phyloP scores from a whole-genome alignment of 495 filamentous ascomycete species.

The Pseudoneurospora amorphoporcata region DNA sequence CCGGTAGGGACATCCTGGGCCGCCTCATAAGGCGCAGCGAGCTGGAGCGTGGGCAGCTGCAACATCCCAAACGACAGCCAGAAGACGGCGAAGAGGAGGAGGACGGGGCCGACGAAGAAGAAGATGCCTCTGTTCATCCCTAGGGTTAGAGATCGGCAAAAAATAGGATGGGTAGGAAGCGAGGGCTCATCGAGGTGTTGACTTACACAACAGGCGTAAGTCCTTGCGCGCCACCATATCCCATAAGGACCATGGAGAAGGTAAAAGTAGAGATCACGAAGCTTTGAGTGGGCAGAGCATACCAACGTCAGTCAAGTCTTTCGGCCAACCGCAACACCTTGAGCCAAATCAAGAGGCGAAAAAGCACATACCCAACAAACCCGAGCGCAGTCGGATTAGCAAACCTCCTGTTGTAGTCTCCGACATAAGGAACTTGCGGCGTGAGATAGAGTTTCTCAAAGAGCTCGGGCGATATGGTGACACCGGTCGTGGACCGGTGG shows the following conservation, averaged over 20 bases:
- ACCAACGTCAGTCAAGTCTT: not conserved
- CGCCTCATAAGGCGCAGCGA: constrained; percentile 38
- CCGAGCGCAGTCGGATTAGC: constrained; percentile 46
- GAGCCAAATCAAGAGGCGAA: not conserved
- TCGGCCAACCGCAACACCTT: not conserved
- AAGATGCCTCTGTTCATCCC: constrained; percentile 38
- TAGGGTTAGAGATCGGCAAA: not conserved
- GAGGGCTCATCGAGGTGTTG: not conserved
- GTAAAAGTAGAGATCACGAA: constrained; percentile 42
- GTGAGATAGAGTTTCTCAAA: constrained; percentile 51
- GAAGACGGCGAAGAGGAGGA: constrained; percentile 41
- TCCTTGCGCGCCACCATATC: constrained; percentile 41
- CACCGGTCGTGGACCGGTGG: constrained; percentile 24
- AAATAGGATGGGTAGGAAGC: not conserved
- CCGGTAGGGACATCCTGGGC: constrained; percentile 31
- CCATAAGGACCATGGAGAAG: constrained; percentile 41
- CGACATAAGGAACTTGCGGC: constrained; percentile 38
- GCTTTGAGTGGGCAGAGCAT: constrained; percentile 15
- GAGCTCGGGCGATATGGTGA: constrained; percentile 43
- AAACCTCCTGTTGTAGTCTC: constrained; percentile 39
- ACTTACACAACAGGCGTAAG: constrained; percentile 40
- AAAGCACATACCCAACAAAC: constrained; percentile 33
- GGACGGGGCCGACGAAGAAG: constrained; percentile 43
- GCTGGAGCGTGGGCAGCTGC: constrained; percentile 39
- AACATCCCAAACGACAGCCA: constrained; percentile 46